These are phyloP conservation scores for Rhodotorula toruloides DNA, from an alignment of 768 basidiomycete genomes.

Conservation along the genomic window DNA sequence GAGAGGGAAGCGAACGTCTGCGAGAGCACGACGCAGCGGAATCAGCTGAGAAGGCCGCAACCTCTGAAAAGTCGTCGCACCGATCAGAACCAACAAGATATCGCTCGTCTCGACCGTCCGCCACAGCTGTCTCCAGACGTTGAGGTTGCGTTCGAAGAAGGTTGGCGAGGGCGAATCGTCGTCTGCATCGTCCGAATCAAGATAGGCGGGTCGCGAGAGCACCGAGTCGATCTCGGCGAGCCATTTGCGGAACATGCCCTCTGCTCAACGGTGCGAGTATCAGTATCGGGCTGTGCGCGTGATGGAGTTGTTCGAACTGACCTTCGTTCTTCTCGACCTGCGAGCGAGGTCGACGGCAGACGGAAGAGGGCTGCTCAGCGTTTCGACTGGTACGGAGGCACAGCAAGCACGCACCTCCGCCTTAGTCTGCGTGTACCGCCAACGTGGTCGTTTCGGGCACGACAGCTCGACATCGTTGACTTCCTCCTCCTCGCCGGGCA, in stretches of 20 bases:
- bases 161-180: slow-evolving; percentile 12
- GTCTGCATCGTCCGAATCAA: slow-evolving; percentile 40
- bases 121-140: slow-evolving; percentile 97
- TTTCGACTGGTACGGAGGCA: too few species aligned
- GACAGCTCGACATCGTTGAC: slow-evolving; percentile 43
- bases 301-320: not conserved
- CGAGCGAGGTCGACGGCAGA: too few species aligned
- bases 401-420: too few species aligned
- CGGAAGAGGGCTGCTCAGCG: too few species aligned
- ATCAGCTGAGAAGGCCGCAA: not conserved
- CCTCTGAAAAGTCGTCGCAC: slow-evolving; percentile 40
- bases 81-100: slow-evolving; percentile 79
- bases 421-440: slow-evolving; percentile 56
- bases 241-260: slow-evolving; percentile 76
- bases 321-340: slow-evolving; percentile 81
- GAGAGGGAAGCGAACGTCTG: slow-evolving; percentile 63
- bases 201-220: slow-evolving; percentile 55
- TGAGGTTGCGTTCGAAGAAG: slow-evolving; percentile 76
- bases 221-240: slow-evolving; percentile 59
- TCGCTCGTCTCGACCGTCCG: slow-evolving; percentile 85
- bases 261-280: slow-evolving; percentile 46
- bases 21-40: slow-evolving; percentile 40
- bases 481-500: not conserved
- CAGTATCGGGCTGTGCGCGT: too few species aligned
- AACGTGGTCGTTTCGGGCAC: slow-evolving; percentile 72